Evolutionary conservation across 495 filamentous ascomycete genomes (phyloP).

Genomic region (Penicillium flavigenum): DNA sequence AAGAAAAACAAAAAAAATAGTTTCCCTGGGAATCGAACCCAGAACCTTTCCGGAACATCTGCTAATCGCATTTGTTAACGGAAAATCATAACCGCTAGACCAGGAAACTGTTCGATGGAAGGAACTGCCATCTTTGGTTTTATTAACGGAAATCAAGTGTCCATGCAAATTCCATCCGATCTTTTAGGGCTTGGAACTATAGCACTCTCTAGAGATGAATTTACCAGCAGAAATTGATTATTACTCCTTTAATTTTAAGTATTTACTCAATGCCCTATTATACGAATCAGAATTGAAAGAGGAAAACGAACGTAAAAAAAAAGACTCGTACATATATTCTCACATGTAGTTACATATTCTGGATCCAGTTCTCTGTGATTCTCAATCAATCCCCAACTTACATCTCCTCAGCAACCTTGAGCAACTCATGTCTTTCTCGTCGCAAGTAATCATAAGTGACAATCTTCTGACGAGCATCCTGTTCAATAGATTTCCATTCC

Average conservation of each 20-base stretch:
- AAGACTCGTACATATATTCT: not conserved
- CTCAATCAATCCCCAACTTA: not conserved
- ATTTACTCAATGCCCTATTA: not conserved
- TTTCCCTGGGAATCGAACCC: conserved; percentile 27
- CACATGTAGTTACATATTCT: not conserved
- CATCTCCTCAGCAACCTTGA: not conserved
- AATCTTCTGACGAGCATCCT: not conserved
- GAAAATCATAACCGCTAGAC: conserved; percentile 19
- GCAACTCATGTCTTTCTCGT: not conserved
- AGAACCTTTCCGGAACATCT: conserved; percentile 24
- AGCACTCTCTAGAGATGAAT: not conserved
- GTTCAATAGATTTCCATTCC: not conserved
- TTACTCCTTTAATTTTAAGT: fast-evolving
- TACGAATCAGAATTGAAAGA: not conserved
- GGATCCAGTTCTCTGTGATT: not conserved
- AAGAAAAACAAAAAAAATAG: conserved; percentile 15
- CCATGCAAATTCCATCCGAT: too few species aligned
- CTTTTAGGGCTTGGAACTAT: too few species aligned
- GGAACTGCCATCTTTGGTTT: not conserved
- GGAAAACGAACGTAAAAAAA: too few species aligned
- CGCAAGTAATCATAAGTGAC: not conserved
- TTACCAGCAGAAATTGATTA: not conserved
- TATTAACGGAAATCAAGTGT: not conserved
- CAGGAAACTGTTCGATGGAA: conserved; percentile 8
- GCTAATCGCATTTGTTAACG: conserved; percentile 14